A percentile compares a stretch with the other conserved stretches of the same genome.
Evolutionary conservation across 768 basidiomycete genomes (phyloP).

Genomic region (Pholiota microspora): DNA sequence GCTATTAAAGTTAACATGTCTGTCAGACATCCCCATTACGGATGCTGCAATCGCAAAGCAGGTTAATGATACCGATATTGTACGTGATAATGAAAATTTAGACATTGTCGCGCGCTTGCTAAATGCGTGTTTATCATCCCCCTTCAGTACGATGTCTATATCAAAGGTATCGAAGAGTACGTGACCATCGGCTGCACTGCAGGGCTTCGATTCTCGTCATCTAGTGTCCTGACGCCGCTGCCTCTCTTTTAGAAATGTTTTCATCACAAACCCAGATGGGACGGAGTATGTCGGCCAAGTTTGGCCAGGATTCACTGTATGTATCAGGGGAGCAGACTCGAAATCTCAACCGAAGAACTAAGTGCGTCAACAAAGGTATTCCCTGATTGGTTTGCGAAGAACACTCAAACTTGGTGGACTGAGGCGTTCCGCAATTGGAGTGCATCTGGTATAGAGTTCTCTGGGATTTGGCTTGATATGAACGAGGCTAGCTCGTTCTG

Average conservation of each 20-base stretch:
- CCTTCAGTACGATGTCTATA: conserved; percentile 64
- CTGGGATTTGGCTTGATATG: conserved; percentile 34
- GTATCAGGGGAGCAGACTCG: conserved; percentile 7
- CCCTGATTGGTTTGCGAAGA: conserved; percentile 31
- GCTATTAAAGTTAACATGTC: conserved; percentile 7
- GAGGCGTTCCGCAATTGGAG: conserved; percentile 31
- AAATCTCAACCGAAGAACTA: not conserved
- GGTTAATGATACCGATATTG: conserved; percentile 59
- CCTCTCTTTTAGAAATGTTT: conserved; percentile 47
- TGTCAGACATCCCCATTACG: conserved; percentile 61
- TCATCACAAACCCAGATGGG: conserved; percentile 74
- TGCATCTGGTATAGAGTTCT: conserved; percentile 26
- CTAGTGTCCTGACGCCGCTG: not conserved
- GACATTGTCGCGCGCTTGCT: conserved; percentile 2
- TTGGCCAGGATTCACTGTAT: conserved; percentile 74
- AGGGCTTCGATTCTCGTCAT: not conserved
- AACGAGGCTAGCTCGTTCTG: conserved; percentile 35
- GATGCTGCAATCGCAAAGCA: conserved; percentile 61
- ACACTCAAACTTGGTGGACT: conserved; percentile 31
- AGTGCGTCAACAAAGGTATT: conserved; percentile 22
- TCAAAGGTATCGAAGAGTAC: conserved; percentile 56
- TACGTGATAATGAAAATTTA: conserved; percentile 33
- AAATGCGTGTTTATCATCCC: conserved; percentile 3
- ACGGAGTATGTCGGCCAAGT: conserved; percentile 72
- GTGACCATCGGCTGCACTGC: not conserved